Base-by-base conservation (phyloP, 2,329 filamentous ascomycete species). In the Venturia asperata region DNA sequence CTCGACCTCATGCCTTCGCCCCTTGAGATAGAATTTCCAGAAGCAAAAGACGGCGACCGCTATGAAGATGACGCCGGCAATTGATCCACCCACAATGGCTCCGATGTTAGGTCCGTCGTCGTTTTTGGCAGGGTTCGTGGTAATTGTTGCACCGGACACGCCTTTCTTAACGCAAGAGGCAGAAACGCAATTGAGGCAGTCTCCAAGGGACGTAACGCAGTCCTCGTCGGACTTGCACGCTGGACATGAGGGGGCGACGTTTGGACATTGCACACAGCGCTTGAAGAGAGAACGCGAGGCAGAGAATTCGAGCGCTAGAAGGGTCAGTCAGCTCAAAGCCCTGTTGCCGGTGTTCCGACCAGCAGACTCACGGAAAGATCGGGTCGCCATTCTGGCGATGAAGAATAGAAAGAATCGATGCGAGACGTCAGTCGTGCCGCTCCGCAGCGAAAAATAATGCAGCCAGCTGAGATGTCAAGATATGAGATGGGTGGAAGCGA, bases 71-170 rank as follows among this genome's bases (percentile, higher is more conserved):
- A 97, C 76, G 69, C 92, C 94, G 68, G 92, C 94, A 55, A 97
- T 80, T 11, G 97, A 92, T 69, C 93, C 93, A 69, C 94, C 94
- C 1, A 89, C 93, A 69, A 99, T 97, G 42, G 91, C 90, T 52
- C 92, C 92, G 1, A 88, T 78, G 65, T 90, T 92, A 9, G 88
- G 84, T 9, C 84, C 82, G 13, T 78, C 49, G 43, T 64, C 66
- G 70, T 65, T 49, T 68, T 70, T 49, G 45, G 72, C 68, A 55
- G 73, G 74, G 64, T 66, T 70, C 1, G 67, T 63, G n/a, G 74
- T 69, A 24, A 70, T 69, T 17, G 74, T 72, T n/a, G 72, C 73
- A 11, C 75, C 74, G 5, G 76, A 72, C 60, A 75, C 72, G 58
- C 72, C 73, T 34, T 77, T 75, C 66, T 75, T 73, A 13, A 84